Evolutionary conservation across 768 basidiomycete genomes (phyloP).

Genomic region (Termitomyces sp.): DNA sequence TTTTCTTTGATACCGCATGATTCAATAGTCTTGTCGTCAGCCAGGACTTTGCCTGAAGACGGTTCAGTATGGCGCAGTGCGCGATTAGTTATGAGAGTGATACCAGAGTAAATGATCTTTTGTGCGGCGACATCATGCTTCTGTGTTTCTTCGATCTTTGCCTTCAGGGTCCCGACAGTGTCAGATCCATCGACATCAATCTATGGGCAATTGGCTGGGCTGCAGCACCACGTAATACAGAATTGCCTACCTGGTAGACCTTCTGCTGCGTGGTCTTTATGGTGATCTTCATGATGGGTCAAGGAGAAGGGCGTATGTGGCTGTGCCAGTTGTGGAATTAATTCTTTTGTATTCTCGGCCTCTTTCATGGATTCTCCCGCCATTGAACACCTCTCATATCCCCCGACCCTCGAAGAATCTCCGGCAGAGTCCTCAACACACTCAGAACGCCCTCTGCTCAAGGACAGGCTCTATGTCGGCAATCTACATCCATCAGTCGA

Average conservation of each 20-base stretch:
- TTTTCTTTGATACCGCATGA: slow-evolving; percentile 95
- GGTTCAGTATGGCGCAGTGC: background rate
- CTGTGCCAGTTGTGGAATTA: background rate
- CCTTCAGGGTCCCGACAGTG: slow-evolving; percentile 75
- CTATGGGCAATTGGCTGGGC: slow-evolving; percentile 26
- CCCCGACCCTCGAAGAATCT: slow-evolving; percentile 12
- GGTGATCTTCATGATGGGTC: slow-evolving; percentile 77
- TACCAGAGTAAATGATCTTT: slow-evolving; percentile 95
- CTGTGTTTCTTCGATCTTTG: slow-evolving; percentile 74
- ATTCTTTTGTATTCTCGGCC: background rate
- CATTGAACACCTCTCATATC: slow-evolving; percentile 20
- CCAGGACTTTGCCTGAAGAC: slow-evolving; percentile 77
- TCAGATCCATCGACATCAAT: slow-evolving; percentile 75
- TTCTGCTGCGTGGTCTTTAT: slow-evolving; percentile 95
- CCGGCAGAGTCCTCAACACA: slow-evolving; percentile 15
- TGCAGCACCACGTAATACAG: background rate
- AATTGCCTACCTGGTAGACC: slow-evolving; percentile 64
- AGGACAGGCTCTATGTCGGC: slow-evolving; percentile 84
- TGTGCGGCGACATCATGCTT: slow-evolving; percentile 70
- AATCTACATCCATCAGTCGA: slow-evolving; percentile 85
- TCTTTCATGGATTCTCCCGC: slow-evolving; percentile 2
- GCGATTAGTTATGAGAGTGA: slow-evolving; percentile 13
- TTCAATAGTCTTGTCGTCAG: slow-evolving; percentile 83
- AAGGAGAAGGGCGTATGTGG: slow-evolving; percentile 5
- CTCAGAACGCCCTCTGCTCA: slow-evolving; percentile 35